Conservation (phyloP, 441 rosid genomes). For the Jatropha multifida region DNA sequence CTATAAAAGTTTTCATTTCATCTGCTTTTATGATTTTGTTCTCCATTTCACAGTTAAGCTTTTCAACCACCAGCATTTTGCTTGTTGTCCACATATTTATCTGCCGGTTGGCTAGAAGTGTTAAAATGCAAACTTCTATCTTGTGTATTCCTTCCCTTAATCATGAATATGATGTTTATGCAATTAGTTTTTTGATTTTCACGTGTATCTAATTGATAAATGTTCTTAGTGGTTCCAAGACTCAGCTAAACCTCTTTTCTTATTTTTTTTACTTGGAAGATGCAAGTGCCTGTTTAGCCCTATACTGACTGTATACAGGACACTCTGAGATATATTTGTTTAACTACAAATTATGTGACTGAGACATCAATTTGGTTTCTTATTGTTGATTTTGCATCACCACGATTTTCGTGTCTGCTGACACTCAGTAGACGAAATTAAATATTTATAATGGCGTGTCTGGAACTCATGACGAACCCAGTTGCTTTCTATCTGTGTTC, state of each 20-base stretch:
- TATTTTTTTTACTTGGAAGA: neutral
- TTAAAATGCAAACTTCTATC: neutral
- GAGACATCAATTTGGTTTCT: neutral
- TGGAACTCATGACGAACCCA: neutral
- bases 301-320: neutral
- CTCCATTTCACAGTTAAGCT: neutral
- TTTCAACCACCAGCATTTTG: neutral
- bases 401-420: neutral
- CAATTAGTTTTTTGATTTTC: neutral
- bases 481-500: too few relatives aligned
- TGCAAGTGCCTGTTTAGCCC: neutral
- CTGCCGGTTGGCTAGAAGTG: neutral
- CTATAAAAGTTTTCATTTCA: neutral
- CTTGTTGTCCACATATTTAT: neutral
- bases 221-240: neutral
- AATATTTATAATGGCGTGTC: neutral
- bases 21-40: neutral
- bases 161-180: neutral
- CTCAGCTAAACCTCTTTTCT: neutral
- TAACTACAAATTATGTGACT: neutral
- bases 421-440: neutral
- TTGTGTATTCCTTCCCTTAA: neutral
- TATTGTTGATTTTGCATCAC: too few relatives aligned
- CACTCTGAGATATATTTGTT: neutral
- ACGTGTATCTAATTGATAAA: neutral